phyloP scores from a whole-genome alignment of 1,284 basidiomycete species.

The Phylloporus sp. region DNA sequence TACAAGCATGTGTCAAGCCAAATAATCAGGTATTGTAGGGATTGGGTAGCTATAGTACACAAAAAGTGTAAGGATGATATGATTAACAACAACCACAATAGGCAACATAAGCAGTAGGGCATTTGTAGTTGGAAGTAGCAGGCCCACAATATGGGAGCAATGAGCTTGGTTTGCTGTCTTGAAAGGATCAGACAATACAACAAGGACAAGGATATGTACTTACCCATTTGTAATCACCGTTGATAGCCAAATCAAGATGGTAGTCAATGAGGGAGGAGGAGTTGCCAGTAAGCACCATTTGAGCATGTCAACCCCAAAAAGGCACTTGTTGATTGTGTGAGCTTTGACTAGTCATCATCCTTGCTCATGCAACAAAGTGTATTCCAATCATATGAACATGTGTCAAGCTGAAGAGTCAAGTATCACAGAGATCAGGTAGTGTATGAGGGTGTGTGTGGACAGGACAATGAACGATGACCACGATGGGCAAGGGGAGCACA shows the following conservation, averaged over 20 bases:
- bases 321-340: constrained; percentile 91
- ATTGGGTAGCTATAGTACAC: no score
- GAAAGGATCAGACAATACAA: constrained; percentile 3
- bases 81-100: constrained; percentile 20
- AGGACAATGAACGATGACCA: no score
- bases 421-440: no score
- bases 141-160: constrained; percentile 91
- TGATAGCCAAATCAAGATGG: constrained; percentile 92
- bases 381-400: constrained; percentile 51
- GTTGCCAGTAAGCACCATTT: constrained; percentile 87
- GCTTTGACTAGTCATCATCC: constrained; percentile 94
- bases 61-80: constrained; percentile 20
- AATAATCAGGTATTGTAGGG: constrained; percentile 30
- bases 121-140: constrained; percentile 88
- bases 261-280: no score
- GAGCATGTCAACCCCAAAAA: constrained; percentile 89
- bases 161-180: constrained; percentile 90
- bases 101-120: constrained; percentile 21
- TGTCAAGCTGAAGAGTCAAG: no score
- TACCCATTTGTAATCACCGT: constrained; percentile 90
- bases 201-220: constrained; percentile 34
- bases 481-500: no score
- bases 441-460: no score
- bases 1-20: constrained; percentile 13
- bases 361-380: constrained; percentile 94